These are phyloP conservation scores for Suhomyces coccinellae DNA, from an alignment of 1,139 yeast genomes.

Conservation along the genomic window DNA sequence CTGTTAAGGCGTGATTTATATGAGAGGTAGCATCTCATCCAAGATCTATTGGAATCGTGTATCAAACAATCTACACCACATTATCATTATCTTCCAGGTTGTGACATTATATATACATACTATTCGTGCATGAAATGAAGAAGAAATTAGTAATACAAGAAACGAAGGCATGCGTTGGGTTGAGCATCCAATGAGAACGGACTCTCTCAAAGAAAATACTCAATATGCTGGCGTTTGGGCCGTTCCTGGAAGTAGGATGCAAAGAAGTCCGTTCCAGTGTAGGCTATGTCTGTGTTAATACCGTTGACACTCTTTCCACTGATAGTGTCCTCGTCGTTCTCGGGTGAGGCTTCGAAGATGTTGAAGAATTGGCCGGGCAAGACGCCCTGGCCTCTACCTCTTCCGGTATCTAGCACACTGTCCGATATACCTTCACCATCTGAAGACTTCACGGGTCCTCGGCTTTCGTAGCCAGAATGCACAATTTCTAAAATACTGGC, in stretches of 20 bases:
- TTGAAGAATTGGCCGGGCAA: conserved; percentile 66
- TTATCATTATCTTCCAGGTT: neutral
- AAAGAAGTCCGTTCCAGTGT: conserved; percentile 21
- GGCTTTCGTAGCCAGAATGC: conserved; percentile 32
- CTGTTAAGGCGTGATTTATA: too few species aligned
- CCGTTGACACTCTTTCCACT: conserved; percentile 48
- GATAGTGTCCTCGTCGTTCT: conserved; percentile 54
- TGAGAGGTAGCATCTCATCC: too few species aligned
- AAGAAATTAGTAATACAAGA: conserved; percentile 10
- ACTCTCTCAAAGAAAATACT: conserved; percentile 20
- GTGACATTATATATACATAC: neutral
- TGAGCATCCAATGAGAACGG: too few species aligned
- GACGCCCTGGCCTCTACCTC: conserved; percentile 27
- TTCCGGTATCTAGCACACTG: neutral
- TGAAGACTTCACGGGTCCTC: conserved; percentile 9
- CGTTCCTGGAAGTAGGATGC: conserved; percentile 29
- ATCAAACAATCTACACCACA: too few species aligned
- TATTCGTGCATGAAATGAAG: conserved; percentile 3
- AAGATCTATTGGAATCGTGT: too few species aligned
- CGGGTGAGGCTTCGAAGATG: conserved; percentile 97
- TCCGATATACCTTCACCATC: neutral
- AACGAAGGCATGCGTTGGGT: neutral
- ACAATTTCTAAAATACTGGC: conserved; percentile 86
- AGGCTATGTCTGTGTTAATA: conserved; percentile 19
- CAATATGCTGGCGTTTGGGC: conserved; percentile 23